A percentile compares a stretch with the other conserved stretches of the same genome.
phyloP scores from a whole-genome alignment of 805 yeast species.

The Limtongia smithiae region DNA sequence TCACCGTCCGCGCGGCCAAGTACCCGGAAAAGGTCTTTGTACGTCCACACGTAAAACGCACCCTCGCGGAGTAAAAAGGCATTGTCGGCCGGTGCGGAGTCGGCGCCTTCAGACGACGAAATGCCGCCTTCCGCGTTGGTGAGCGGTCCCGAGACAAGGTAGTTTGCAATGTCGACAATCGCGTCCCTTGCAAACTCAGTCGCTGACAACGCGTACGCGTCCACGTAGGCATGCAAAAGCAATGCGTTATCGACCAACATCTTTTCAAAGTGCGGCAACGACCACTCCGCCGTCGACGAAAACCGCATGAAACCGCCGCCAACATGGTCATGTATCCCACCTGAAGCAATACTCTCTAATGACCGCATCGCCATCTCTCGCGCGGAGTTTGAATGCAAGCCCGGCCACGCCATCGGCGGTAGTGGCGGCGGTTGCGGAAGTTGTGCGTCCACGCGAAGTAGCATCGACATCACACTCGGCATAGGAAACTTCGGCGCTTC shows the following conservation, averaged over 20 bases:
- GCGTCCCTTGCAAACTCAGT: slow-evolving; percentile 26
- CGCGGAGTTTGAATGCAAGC: slow-evolving; percentile 2
- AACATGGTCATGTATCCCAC: slow-evolving; percentile 41
- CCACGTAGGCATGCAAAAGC: slow-evolving; percentile 36
- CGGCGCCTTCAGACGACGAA: slow-evolving; percentile 39
- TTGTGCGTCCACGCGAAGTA: slow-evolving; percentile 19
- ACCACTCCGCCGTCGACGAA: slow-evolving; percentile 42
- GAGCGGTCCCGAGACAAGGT: slow-evolving; percentile 31
- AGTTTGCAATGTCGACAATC: slow-evolving; percentile 31
- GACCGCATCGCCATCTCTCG: slow-evolving; percentile 33
- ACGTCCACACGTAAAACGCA: slow-evolving; percentile 39
- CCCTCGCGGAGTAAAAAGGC: slow-evolving; percentile 33
- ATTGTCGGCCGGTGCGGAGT: slow-evolving; percentile 30
- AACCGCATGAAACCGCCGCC: slow-evolving; percentile 40
- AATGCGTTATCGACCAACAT: slow-evolving; percentile 39
- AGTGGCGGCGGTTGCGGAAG: too few species aligned
- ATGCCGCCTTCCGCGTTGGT: slow-evolving; percentile 32
- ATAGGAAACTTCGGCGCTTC: slow-evolving; percentile 40
- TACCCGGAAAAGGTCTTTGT: slow-evolving; percentile 35
- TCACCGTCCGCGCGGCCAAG: slow-evolving; percentile 29
- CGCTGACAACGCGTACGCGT: slow-evolving; percentile 30
- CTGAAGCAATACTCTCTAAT: slow-evolving; percentile 34
- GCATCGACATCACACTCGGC: slow-evolving; percentile 34
- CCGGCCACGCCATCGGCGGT: slow-evolving; percentile 5
- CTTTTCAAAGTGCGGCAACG: slow-evolving; percentile 42